Evolutionary conservation across 441 rosid genomes (phyloP), one percentile per base, ranked within the genome.

Genomic region (Isatis lusitanica): DNA sequence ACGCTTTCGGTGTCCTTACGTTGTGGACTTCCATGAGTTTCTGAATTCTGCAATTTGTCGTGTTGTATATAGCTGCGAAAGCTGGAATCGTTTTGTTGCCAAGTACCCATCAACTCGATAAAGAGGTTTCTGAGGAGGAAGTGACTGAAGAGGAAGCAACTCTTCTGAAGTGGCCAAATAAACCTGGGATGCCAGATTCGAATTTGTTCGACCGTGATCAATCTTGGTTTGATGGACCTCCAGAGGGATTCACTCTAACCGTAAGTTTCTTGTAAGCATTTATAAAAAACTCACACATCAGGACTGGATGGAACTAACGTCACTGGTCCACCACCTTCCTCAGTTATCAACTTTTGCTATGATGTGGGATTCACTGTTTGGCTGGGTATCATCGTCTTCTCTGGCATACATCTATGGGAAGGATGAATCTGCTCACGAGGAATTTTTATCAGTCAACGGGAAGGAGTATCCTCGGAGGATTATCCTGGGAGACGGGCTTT

Each of bases 291-390:
- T 30, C 6, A 13, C 21, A 18, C 51, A 12, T 28, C 33, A 69
- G 31, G 18, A 63, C 59, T 55, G 4, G 21, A 12, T 46, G 50
- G 15, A 66, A 53, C 63, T 68, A 63, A 68, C 56, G 35, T n/a
- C 38, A 50, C 52, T 71, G 21, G 30, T 59, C 63, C 28, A 59
- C 1, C 9, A 80, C 50, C 50, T 60, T 44, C 63, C 66, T 71
- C 74, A 93, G 98, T 73, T 93, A 60, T 93, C 97, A 31, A 84
- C 92, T 68, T 95, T 95, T 70, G 95, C 97, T 38, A 88, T 87
- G 48, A 86, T 90, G 96, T 95, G 97, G 96, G 83, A 87, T 82
- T 80, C 88, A 44, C 87, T 91, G 65, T 91, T 95, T 84, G 86
- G 86, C 42, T 95, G 99, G 99, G 81, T 86, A 68, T 87, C 98